Conservation (phyloP, 192 early-diverging fungal species). For the Phycomyces blakesleeanus region DNA sequence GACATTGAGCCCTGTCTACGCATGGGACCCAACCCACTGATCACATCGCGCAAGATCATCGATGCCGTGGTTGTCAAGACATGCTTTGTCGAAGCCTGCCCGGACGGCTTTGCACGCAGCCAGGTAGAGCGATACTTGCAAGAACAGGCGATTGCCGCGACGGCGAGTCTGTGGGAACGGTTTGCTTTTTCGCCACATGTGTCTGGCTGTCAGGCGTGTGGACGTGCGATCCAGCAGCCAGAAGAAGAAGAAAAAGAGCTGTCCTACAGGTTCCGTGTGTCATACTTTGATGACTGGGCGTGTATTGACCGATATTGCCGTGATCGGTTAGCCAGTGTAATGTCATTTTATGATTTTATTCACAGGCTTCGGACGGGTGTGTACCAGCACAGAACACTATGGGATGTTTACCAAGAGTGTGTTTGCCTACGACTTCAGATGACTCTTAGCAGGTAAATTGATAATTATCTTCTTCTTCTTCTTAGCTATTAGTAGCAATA, state of each 20-base stretch:
- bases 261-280: conserved; percentile 64
- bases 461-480: neutral
- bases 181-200: conserved; percentile 31
- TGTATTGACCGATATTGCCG: conserved; percentile 82
- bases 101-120: conserved; percentile 41
- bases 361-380: conserved; percentile 79
- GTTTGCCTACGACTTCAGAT: conserved; percentile 80
- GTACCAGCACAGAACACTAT: conserved; percentile 66
- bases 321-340: conserved; percentile 81
- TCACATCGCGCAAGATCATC: conserved; percentile 79
- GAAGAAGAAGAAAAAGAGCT: conserved; percentile 22
- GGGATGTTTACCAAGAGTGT: conserved; percentile 82
- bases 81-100: conserved; percentile 81
- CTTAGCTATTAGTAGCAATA: too few relatives aligned
- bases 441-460: conserved; percentile 47
- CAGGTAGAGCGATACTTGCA: conserved; percentile 38
- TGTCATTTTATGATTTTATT: conserved; percentile 90
- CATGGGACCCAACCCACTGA: conserved; percentile 86
- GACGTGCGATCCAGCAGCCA: conserved; percentile 16
- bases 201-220: conserved; percentile 49
- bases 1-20: conserved; percentile 91
- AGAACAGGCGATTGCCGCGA: conserved; percentile 36
- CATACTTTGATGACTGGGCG: conserved; percentile 67
- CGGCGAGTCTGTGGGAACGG: conserved; percentile 45
- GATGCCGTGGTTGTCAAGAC: conserved; percentile 85